Conservation (phyloP, 2,329 filamentous ascomycete genomes). For the Ascochyta clinopodiicola region DNA sequence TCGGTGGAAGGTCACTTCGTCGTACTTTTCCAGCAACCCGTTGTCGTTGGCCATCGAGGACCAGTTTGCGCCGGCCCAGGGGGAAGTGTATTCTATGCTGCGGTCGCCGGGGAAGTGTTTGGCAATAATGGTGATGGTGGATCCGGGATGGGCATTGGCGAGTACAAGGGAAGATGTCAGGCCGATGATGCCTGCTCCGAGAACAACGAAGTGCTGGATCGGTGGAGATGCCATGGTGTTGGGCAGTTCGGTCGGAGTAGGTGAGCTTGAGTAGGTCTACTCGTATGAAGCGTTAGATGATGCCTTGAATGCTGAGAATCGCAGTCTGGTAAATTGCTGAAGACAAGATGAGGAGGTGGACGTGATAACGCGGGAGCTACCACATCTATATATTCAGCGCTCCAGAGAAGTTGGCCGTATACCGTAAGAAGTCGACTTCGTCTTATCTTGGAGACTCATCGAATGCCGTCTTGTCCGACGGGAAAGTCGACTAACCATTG, state of each 20-base stretch:
- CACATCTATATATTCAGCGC: not conserved
- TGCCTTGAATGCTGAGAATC: no score
- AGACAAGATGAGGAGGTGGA: not conserved
- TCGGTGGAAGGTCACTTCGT: slow-evolving; percentile 39
- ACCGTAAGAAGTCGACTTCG: not conserved
- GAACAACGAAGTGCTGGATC: slow-evolving; percentile 32
- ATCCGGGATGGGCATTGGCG: slow-evolving; percentile 58
- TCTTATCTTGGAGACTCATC: slow-evolving; percentile 1
- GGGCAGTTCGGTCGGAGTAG: not conserved
- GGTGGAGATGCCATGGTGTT: slow-evolving; percentile 22
- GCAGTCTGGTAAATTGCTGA: no score
- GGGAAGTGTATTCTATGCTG: slow-evolving; percentile 87
- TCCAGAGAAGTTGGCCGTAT: not conserved
- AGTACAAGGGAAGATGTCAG: slow-evolving; percentile 70
- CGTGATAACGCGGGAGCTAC: not conserved
- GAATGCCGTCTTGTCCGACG: slow-evolving; percentile 13
- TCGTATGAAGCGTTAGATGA: no score
- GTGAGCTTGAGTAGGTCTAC: no score
- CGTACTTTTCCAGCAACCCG: slow-evolving; percentile 40
- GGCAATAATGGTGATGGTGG: slow-evolving; percentile 73
- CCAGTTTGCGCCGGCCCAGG: slow-evolving; percentile 86
- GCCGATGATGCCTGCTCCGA: slow-evolving; percentile 69
- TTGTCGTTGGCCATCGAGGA: slow-evolving; percentile 59
- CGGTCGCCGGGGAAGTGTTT: slow-evolving; percentile 96
- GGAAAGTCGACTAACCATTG: not conserved